Evolutionary conservation across 2,329 filamentous ascomycete genomes (phyloP), one percentile per base, ranked within the genome.

Genomic region (Pseudopyrenochaeta lycopersici): DNA sequence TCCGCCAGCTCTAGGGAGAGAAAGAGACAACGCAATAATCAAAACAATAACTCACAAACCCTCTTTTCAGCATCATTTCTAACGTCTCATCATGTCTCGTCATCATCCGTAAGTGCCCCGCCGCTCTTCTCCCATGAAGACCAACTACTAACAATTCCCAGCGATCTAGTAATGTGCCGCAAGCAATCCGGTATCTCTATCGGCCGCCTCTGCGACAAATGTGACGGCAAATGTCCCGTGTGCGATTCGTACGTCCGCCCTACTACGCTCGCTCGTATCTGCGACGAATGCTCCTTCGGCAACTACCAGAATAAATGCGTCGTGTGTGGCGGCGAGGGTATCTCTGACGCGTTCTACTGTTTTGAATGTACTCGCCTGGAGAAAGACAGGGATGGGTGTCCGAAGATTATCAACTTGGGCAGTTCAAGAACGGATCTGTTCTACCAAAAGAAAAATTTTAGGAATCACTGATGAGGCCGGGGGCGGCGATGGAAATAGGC

Each of bases 251-350:
- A 99, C 85, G 95, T 99, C 61, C 93, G 95, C 14, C 95, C 95
- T 11, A 99, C 95, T 23, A 98, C 95, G 7, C 89, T 98, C 52
- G 95, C 96, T 56, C 92, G 94, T 72, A 98, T 99, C 81, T 99
- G 95, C 83, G 95, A 99, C 82, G 95, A 99, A 81, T 99, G 95
- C 84, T 93, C 91, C 76, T 99, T 99, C 77, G 95, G 95, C 74
- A 99, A 99, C 84, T 99, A 97, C 83, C 95, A 98, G 81, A 99
- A 99, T 83, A 99, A 99, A 79, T 99, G 95, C 76, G 92, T 99
- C 66, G 95, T 99, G 38, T 99, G 95, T 79, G 95, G 95, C 76
- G 95, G 95, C 68, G 95, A 98, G 80, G 95, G 95, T 27, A 99
- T 99, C 76, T 95, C 90, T 30, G 95, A 99, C 76, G 95, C 95